phyloP scores from a whole-genome alignment of 108 stramenopile species.

The Cyclotella sp. region DNA sequence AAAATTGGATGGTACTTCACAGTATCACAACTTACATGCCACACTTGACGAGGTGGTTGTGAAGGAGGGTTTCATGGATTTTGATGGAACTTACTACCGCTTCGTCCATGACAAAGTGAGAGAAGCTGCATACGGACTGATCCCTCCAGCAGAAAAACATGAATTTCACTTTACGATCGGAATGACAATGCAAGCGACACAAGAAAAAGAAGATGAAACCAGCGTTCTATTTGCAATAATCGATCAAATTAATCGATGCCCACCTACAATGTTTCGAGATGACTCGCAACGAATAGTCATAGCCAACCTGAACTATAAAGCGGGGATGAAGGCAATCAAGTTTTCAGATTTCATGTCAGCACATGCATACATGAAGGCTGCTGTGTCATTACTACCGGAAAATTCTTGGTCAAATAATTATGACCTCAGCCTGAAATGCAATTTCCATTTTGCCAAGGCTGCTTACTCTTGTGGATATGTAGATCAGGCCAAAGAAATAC shows the following conservation, averaged over 20 bases:
- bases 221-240: too few species aligned
- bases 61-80: too few species aligned
- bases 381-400: slow-evolving; percentile 12
- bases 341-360: slow-evolving; percentile 40
- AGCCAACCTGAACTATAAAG: slow-evolving; percentile 35
- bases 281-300: not conserved
- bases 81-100: too few species aligned
- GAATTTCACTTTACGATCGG: slow-evolving; percentile 25
- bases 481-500: slow-evolving; percentile 7
- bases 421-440: slow-evolving; percentile 14
- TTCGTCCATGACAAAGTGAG: too few species aligned
- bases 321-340: slow-evolving; percentile 22
- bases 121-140: too few species aligned
- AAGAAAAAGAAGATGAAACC: too few species aligned
- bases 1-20: not conserved
- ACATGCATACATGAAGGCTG: slow-evolving; percentile 18
- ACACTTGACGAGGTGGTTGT: slow-evolving; percentile 19
- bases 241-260: too few species aligned
- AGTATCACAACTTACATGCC: not conserved
- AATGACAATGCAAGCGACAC: too few species aligned
- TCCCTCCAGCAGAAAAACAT: too few species aligned
- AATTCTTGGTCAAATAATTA: slow-evolving; percentile 26
- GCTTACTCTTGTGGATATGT: slow-evolving; percentile 14
- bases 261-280: too few species aligned
- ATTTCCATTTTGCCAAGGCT: not conserved